phyloP scores from a whole-genome alignment of 2,329 filamentous ascomycete genomes.

The Colletotrichum sp. region DNA sequence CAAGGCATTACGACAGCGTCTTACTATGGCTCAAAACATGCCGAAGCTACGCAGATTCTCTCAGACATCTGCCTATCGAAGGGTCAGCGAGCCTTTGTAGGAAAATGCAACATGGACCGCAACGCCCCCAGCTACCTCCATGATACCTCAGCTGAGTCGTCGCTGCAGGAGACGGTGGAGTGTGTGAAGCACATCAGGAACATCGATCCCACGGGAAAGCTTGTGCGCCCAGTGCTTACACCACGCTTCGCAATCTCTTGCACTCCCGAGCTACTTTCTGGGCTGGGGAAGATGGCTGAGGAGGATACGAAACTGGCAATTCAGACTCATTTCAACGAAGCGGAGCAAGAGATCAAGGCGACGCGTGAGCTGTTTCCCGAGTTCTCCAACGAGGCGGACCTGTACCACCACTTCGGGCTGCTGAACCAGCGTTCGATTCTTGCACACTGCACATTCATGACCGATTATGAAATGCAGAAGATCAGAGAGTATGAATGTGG shows the following conservation, averaged over 20 bases:
- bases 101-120: constrained; percentile 68
- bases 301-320: constrained; percentile 57
- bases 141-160: constrained; percentile 50
- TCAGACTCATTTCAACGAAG: constrained; percentile 73
- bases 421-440: constrained; percentile 63
- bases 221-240: constrained; percentile 58
- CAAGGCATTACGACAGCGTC: constrained; percentile 68
- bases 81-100: constrained; percentile 65
- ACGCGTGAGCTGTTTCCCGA: constrained; percentile 61
- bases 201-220: constrained; percentile 46
- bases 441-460: constrained; percentile 70
- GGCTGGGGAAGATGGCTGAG: constrained; percentile 58
- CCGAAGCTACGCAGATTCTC: constrained; percentile 60
- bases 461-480: constrained; percentile 56
- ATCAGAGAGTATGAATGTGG: constrained; percentile 57
- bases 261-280: constrained; percentile 54
- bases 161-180: constrained; percentile 51
- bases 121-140: constrained; percentile 59
- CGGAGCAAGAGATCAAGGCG: constrained; percentile 61
- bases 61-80: constrained; percentile 56
- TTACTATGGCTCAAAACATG: constrained; percentile 64
- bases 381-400: constrained; percentile 60
- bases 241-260: constrained; percentile 69
- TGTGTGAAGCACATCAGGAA: constrained; percentile 52
- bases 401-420: constrained; percentile 62